Base-by-base conservation (phyloP, 1,284 basidiomycete species). In the Volvariella volvacea region DNA sequence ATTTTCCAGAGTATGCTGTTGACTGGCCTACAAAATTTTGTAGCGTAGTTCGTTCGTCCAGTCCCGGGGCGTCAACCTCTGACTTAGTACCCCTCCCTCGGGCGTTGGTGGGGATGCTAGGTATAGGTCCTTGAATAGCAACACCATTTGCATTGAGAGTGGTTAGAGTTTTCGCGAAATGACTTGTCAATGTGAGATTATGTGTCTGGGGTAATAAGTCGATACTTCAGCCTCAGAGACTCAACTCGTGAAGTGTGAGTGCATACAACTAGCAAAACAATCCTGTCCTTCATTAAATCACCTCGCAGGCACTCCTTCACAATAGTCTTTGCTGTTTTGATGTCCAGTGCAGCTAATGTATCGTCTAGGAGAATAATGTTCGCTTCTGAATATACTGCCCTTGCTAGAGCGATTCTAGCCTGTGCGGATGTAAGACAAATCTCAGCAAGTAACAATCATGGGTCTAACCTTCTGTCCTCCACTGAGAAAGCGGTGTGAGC, bases 251-350 rank as follows among this genome's bases (percentile, higher is more conserved):
- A n/a, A n/a, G n/a, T n/a, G n/a, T n/a, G n/a, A 31, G 20, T 41
- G 17, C 75, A 53, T 55, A 80, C 78, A 33, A 83, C 76, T 1
- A 85, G 66, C 16, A 85, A 56, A 15, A 85, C 39, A 2, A 60
- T 61, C 8, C 61, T 48, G 7, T 48, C 68, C 2, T 78, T 78
- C 31, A 84, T 64, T 9, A 85, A 61, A 50, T 79, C 73, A 7
- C 81, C 78, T 43, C 61, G 62, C 61, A 86, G 73, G 49, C 80
- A 78, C 46, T 80, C 73, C 22, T 82, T 74, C 3, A 84, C 74
- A 47, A 86, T 78, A 68, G 72, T 80, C 7, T 36, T 36, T 6
- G 34, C 34, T 15, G 41, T 33, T 30, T 33, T 9, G 25, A 42
- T 4, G 39, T 68, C 68, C 1, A 71, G 56, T 3, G 68, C 68